These are phyloP conservation scores for Tetracladium marchalianum DNA, from an alignment of 495 filamentous ascomycete species.

Conservation along the genomic window DNA sequence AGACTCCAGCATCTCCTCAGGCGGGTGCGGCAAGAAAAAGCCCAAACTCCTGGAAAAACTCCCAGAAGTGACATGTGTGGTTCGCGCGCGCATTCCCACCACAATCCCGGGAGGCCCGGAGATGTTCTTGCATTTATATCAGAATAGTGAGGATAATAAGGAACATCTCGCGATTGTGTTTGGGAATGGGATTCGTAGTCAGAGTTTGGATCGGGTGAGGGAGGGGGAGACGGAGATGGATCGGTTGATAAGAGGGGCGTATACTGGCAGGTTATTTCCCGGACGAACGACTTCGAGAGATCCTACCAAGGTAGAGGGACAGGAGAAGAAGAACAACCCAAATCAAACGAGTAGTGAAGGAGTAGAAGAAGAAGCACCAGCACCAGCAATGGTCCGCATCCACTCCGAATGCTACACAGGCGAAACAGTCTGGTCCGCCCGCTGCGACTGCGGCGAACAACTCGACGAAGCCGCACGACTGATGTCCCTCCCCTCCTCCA, in stretches of 20 bases:
- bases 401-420: slow-evolving; percentile 99
- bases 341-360: background rate
- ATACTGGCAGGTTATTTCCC: slow-evolving; percentile 78
- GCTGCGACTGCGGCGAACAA: slow-evolving; percentile 97
- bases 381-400: slow-evolving; percentile 73
- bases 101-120: slow-evolving; percentile 63
- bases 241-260: slow-evolving; percentile 89
- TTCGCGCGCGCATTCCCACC: slow-evolving; percentile 77
- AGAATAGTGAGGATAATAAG: slow-evolving; percentile 85
- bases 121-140: slow-evolving; percentile 95
- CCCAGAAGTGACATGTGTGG: slow-evolving; percentile 69
- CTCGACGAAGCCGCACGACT: slow-evolving; percentile 90
- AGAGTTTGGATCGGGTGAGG: slow-evolving; percentile 65
- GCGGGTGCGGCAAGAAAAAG: slow-evolving; percentile 41
- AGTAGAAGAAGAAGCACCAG: slow-evolving; percentile 2
- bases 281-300: slow-evolving; percentile 65
- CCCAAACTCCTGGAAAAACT: slow-evolving; percentile 60
- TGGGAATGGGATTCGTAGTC: slow-evolving; percentile 70
- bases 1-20: slow-evolving; percentile 39
- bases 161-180: slow-evolving; percentile 99
- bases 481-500: slow-evolving; percentile 71
- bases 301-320: background rate
- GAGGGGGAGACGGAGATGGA: slow-evolving; percentile 93
- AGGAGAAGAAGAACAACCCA: background rate
- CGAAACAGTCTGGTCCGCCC: slow-evolving; percentile 94